Conservation (phyloP, 1,284 basidiomycete species). For the Serendipita sp. region DNA sequence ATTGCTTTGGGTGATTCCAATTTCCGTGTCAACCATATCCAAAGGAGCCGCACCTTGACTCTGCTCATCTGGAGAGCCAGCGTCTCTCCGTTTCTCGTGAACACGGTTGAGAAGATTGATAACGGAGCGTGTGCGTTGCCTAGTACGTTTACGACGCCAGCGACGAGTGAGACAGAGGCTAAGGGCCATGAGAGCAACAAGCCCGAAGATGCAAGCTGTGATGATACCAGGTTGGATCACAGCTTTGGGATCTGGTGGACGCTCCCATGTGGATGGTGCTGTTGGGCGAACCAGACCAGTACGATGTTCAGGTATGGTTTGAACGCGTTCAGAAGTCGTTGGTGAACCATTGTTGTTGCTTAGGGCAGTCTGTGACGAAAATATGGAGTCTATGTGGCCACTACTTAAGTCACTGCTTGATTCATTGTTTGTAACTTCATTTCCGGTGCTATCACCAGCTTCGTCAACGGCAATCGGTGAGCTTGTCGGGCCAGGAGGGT, state of each 20-base stretch:
- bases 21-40: not conserved
- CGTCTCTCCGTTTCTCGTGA: not conserved
- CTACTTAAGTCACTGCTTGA: too few relatives aligned
- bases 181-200: not conserved
- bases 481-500: too few relatives aligned
- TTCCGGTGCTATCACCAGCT: too few relatives aligned
- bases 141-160: not conserved
- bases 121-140: not conserved
- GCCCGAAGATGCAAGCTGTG: not conserved
- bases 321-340: not conserved
- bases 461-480: too few relatives aligned
- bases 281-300: slow-evolving; percentile 5
- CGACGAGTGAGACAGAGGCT: not conserved
- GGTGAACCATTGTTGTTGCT: not conserved
- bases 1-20: not conserved
- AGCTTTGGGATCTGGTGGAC: not conserved
- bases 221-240: not conserved
- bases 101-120: not conserved
- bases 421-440: too few relatives aligned
- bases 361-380: not conserved
- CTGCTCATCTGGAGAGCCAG: not conserved
- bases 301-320: not conserved
- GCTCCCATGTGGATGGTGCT: not conserved
- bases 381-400: not conserved
- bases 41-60: not conserved